Evolutionary conservation across 768 basidiomycete species (phyloP).

Genomic region (Symmetrospora coprosmae): DNA sequence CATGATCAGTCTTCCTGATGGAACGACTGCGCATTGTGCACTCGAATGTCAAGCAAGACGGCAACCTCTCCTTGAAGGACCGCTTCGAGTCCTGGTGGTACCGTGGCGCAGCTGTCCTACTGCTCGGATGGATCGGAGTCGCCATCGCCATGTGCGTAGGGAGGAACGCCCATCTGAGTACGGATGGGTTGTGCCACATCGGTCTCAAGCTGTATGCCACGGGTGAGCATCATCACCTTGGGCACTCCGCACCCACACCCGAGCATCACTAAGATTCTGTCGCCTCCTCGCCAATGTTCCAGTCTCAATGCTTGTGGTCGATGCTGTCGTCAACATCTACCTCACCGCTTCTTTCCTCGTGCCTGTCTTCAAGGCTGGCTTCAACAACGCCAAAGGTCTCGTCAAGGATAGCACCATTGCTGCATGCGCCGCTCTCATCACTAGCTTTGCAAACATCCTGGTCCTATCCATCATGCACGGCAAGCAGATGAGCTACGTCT

Average conservation of each 20-base stretch:
- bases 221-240: background rate
- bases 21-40: slow-evolving; percentile 27
- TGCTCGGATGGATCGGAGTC: slow-evolving; percentile 1
- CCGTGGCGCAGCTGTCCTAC: background rate
- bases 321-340: slow-evolving; percentile 26
- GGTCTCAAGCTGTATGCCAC: slow-evolving; percentile 23
- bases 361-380: slow-evolving; percentile 18
- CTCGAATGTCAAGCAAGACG: background rate
- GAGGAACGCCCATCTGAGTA: slow-evolving; percentile 4
- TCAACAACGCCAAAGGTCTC: slow-evolving; percentile 20
- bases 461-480: slow-evolving; percentile 15
- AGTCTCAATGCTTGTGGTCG: slow-evolving; percentile 16
- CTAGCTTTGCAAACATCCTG: slow-evolving; percentile 27
- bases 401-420: slow-evolving; percentile 37
- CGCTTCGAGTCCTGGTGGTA: slow-evolving; percentile 24
- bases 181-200: slow-evolving; percentile 26
- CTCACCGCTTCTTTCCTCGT: slow-evolving; percentile 24
- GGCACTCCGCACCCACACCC: background rate
- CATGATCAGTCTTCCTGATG: slow-evolving; percentile 17
- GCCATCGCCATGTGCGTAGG: background rate
- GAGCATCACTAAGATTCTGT: no score
- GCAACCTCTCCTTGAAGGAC: background rate
- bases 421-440: slow-evolving; percentile 42
- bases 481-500: slow-evolving; percentile 11
- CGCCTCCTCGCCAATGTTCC: slow-evolving; percentile 19